Base-by-base conservation (phyloP, 2,329 filamentous ascomycete genomes). In the Phaeoacremonium minimum region DNA sequence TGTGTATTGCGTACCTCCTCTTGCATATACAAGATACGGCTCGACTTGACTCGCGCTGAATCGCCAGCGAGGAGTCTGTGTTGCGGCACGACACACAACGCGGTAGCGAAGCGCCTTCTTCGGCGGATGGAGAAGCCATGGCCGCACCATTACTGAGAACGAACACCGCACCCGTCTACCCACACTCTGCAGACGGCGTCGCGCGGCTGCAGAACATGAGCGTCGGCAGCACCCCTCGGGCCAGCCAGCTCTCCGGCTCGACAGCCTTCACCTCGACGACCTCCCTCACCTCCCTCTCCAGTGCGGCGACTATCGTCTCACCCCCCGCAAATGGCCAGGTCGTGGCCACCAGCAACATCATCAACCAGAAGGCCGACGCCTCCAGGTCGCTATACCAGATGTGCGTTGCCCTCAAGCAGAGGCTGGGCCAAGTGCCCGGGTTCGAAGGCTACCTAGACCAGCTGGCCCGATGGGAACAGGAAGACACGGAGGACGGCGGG, bases 361-460 rank as follows among this genome's bases (percentile, higher is more conserved):
- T 98, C 72, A 98, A 98, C 66, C 87, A 91, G 63, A 86, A 87
- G 58, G 93, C 90, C 58, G 90, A 95, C 59, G 90, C 93, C 47
- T 87, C 87, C 38, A 77, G 84, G 41, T 96, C 90, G 9, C 78
- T 98, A 16, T 98, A 95, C 63, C 91, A 97, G 63, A 95, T 95
- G 60, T 97, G 93, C 60, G 76, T 95, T 48, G 81, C 83, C 36
- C 71, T 97, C 43, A 87, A 87, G 57, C 81, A 84, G 64, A 81
- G 93, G 45, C 70, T 98, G 43, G 75, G 81, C 38, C 83, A 85
- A 47, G 89, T 97, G 7, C 89, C 89, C 4, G 85, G 79, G 40
- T 96, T 97, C 56, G 81, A 88, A 44, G 69, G 72, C 14, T 84
- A 85, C 57, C 66, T 95, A 50, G 69, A 77, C 35, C 76, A 89